These are phyloP conservation scores for Penicillium palitans DNA, from an alignment of 2,329 filamentous ascomycete genomes.

Conservation along the genomic window DNA sequence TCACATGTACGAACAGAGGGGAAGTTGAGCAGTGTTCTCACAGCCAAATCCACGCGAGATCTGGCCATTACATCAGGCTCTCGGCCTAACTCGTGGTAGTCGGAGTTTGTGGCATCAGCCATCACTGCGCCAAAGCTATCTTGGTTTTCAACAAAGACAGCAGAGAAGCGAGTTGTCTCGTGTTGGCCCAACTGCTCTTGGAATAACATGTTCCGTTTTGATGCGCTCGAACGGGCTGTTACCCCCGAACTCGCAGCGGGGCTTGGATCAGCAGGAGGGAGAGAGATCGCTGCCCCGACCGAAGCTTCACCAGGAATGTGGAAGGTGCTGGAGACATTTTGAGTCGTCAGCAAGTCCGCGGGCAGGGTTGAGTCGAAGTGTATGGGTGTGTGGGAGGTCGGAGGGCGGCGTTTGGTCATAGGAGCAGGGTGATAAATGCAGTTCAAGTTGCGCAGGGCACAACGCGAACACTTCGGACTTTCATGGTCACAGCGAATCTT, in stretches of 20 bases:
- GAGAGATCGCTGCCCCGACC: neutral
- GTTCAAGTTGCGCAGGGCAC: neutral
- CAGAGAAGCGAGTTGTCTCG: neutral
- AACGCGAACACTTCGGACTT: neutral
- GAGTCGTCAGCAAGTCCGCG: neutral
- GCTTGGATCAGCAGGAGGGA: neutral
- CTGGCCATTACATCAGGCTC: neutral
- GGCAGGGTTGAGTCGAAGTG: neutral
- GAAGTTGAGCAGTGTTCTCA: neutral
- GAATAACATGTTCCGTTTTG: neutral
- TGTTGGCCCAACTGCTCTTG: neutral
- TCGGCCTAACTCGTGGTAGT: neutral
- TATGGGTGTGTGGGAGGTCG: neutral
- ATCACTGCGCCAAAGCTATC: neutral
- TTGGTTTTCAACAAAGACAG: neutral
- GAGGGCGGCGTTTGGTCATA: neutral
- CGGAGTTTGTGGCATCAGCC: neutral
- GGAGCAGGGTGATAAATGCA: conserved; percentile 1
- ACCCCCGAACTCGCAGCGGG: neutral
- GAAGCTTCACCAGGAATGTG: neutral
- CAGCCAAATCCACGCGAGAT: neutral
- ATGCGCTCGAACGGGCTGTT: neutral
- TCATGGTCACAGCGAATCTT: conserved; percentile 1
- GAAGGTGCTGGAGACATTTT: neutral
- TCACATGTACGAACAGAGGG: neutral